Evolutionary conservation across 306 rosid species (phyloP).

Genomic region (Cyclanthera cordifolia): DNA sequence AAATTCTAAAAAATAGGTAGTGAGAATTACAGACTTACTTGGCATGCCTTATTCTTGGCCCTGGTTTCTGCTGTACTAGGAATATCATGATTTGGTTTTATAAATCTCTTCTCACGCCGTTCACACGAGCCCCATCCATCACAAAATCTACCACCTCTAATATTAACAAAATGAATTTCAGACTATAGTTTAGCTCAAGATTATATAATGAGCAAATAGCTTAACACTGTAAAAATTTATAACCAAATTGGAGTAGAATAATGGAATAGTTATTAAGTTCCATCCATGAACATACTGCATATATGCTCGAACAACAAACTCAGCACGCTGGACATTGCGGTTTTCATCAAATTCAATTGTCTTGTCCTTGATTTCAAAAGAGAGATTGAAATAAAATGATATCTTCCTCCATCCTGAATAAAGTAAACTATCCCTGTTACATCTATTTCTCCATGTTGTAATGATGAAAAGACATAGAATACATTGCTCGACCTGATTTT

Average conservation of each 20-base stretch:
- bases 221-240: not conserved
- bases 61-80: constrained; percentile 95
- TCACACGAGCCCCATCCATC: constrained; percentile 99
- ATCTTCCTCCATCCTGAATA: constrained; percentile 91
- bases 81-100: constrained; percentile 77
- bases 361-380: constrained; percentile 86
- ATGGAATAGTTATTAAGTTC: constrained; percentile 3
- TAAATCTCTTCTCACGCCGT: constrained; percentile 75
- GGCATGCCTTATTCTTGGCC: constrained; percentile 88
- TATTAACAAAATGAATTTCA: not conserved
- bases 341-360: constrained; percentile 71
- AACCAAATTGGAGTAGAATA: not conserved
- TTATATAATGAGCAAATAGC: not conserved
- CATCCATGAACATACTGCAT: constrained; percentile 66
- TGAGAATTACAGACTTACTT: constrained; percentile 31
- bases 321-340: constrained; percentile 81
- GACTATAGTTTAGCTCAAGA: constrained; percentile 4
- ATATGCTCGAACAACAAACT: constrained; percentile 78
- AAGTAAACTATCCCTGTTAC: not conserved
- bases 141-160: constrained; percentile 87
- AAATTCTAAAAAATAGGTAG: not conserved
- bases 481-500: constrained; percentile 50
- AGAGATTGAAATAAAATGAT: constrained; percentile 81
- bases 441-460: not conserved
- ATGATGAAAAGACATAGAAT: not conserved